A percentile compares a stretch with the other conserved stretches of the same genome.
These are phyloP conservation scores for Lobosporangium transversale DNA, from an alignment of 192 early-diverging fungal species.

Conservation along the genomic window DNA sequence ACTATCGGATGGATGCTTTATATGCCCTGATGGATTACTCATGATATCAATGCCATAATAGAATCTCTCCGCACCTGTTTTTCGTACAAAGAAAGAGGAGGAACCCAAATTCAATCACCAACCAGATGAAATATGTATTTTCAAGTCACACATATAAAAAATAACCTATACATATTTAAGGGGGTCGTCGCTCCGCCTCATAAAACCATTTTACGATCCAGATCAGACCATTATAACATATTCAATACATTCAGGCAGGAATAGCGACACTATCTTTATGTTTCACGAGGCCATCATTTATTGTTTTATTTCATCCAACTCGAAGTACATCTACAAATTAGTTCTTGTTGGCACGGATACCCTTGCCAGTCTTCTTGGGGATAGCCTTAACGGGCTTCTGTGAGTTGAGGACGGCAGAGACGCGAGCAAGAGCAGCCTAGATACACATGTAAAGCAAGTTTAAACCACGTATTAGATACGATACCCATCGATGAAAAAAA, in stretches of 20 bases:
- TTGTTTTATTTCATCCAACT: conserved; percentile 16
- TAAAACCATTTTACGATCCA: too few species aligned
- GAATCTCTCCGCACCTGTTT: conserved; percentile 33
- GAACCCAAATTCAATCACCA: conserved; percentile 2
- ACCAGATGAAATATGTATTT: not conserved
- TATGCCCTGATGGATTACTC: not conserved
- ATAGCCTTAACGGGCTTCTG: conserved; percentile 70
- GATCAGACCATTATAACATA: too few species aligned
- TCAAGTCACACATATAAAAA: conserved; percentile 6
- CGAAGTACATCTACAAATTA: conserved; percentile 22
- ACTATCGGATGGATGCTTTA: not conserved
- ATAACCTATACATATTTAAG: too few species aligned
- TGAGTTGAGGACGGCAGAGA: conserved; percentile 68
- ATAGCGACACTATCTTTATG: too few species aligned
- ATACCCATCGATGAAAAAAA: not conserved
- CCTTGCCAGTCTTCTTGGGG: conserved; percentile 69
- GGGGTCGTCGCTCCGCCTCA: too few species aligned
- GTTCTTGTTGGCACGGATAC: conserved; percentile 62
- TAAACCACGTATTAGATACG: not conserved
- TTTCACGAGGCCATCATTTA: conserved; percentile 29
- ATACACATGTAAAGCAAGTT: not conserved
- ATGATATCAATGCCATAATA: conserved; percentile 7
- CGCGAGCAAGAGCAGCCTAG: conserved; percentile 79
- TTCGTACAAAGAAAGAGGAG: conserved; percentile 43
- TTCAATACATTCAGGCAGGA: too few species aligned